Conservation (phyloP, 257 asterid genomes). For the Nicotiana attenuata region DNA sequence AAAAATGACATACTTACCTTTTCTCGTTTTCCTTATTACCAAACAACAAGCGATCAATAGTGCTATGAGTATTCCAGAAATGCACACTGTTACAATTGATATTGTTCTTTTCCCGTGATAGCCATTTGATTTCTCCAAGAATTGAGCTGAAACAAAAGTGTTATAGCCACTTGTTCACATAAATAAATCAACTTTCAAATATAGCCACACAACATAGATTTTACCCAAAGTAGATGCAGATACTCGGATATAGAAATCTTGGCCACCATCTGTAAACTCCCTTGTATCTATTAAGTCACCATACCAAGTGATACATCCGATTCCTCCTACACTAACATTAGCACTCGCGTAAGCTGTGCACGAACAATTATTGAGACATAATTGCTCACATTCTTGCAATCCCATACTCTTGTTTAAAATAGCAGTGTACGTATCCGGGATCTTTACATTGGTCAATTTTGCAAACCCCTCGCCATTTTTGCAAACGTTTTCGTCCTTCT, state of each 20-base stretch:
- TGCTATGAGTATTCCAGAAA: neutral
- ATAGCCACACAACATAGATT: neutral
- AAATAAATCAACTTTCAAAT: neutral
- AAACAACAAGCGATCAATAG: neutral
- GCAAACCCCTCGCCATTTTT: neutral
- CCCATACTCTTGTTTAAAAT: neutral
- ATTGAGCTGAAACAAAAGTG: neutral
- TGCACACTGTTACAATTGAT: neutral
- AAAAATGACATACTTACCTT: neutral
- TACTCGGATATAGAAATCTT: slow-evolving; percentile 32
- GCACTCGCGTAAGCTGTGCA: slow-evolving; percentile 1
- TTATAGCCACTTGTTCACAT: neutral
- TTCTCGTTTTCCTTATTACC: neutral
- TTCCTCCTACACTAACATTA: slow-evolving; percentile 2
- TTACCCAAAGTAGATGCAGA: slow-evolving; percentile 34
- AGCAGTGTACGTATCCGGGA: neutral
- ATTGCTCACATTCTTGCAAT: neutral
- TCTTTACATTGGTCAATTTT: neutral
- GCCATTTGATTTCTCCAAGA: neutral
- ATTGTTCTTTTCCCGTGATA: neutral
- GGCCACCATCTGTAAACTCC: slow-evolving; percentile 26
- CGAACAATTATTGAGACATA: neutral
- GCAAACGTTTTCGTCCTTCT: neutral
- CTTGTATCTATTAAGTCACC: slow-evolving; percentile 34
- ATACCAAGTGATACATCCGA: slow-evolving; percentile 34